Percentiles rank a stretch among this genome's conserved stretches.
Evolutionary conservation across 805 yeast genomes (phyloP).

Genomic region (Wickerhamiella sergipiensis): DNA sequence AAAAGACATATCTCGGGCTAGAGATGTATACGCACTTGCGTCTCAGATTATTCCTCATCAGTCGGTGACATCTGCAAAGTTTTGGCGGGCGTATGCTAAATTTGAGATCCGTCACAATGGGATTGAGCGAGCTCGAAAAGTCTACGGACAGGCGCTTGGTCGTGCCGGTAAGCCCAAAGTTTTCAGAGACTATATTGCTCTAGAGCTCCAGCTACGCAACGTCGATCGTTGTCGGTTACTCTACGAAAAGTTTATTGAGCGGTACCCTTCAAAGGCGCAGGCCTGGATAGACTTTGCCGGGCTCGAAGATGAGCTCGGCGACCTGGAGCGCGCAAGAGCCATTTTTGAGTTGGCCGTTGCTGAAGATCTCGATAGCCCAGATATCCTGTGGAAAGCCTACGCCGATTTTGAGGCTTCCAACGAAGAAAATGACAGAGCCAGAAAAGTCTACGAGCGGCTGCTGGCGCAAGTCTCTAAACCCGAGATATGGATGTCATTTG

Average conservation of each 20-base stretch:
- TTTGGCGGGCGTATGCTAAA: slow-evolving; percentile 61
- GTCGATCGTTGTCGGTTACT: slow-evolving; percentile 68
- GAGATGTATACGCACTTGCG: slow-evolving; percentile 38
- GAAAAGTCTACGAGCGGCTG: slow-evolving; percentile 34
- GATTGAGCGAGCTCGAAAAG: slow-evolving; percentile 43
- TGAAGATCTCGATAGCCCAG: slow-evolving; percentile 19
- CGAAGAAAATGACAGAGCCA: slow-evolving; percentile 41
- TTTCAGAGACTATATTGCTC: slow-evolving; percentile 46
- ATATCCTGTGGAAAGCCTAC: slow-evolving; percentile 27
- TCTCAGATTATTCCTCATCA: slow-evolving; percentile 42
- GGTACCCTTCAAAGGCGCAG: slow-evolving; percentile 28
- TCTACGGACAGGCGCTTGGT: slow-evolving; percentile 64
- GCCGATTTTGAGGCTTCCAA: slow-evolving; percentile 52
- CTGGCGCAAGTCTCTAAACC: slow-evolving; percentile 26
- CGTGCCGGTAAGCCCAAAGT: slow-evolving; percentile 33
- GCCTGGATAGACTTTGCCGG: slow-evolving; percentile 55
- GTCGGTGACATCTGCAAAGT: slow-evolving; percentile 49
- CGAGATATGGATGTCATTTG: slow-evolving; percentile 48
- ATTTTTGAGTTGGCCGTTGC: slow-evolving; percentile 42
- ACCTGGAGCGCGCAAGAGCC: slow-evolving; percentile 50
- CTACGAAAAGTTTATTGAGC: slow-evolving; percentile 52
- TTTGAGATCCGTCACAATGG: slow-evolving; percentile 55
- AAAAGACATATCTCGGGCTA: slow-evolving; percentile 32
- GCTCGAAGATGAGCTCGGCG: slow-evolving; percentile 56
- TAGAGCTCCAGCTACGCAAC: slow-evolving; percentile 59